Percentiles rank a stretch among this genome's conserved stretches.
Evolutionary conservation across 257 asterid genomes (phyloP).

Genomic region (Nicotiana knightiana): DNA sequence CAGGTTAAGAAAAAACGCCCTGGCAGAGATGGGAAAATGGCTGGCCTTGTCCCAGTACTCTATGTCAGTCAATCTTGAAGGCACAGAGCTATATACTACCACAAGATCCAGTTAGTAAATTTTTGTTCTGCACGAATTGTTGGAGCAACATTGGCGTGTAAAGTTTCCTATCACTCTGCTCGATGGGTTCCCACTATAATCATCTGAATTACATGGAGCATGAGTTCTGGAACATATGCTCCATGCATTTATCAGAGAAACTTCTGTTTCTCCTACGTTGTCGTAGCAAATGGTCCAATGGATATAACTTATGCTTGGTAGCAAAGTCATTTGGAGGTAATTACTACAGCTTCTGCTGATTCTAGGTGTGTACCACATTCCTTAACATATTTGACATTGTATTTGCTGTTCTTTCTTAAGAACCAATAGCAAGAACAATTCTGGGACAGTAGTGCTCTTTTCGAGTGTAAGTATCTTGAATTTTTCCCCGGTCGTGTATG

Average conservation of each 20-base stretch:
- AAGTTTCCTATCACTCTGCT: neutral
- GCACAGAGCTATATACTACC: neutral
- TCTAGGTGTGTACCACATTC: neutral
- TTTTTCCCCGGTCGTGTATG: neutral
- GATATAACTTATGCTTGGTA: neutral
- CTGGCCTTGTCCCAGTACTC: conserved; percentile 96
- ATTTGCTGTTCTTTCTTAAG: neutral
- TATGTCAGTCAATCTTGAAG: conserved; percentile 75
- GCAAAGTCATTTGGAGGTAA: neutral
- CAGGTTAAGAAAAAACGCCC: conserved; percentile 98
- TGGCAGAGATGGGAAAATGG: conserved; percentile 95
- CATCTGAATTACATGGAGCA: neutral
- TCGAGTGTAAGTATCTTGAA: neutral
- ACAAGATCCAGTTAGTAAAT: neutral
- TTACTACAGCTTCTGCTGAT: neutral
- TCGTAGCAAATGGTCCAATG: neutral
- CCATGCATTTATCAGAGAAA: neutral
- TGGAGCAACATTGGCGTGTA: neutral
- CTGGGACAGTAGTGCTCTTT: neutral
- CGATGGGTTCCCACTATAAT: neutral
- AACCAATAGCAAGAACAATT: neutral
- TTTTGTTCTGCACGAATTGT: neutral
- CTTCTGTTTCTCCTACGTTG: neutral
- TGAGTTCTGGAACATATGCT: neutral
- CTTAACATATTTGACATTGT: neutral